These are phyloP conservation scores for Macadamia integrifolia DNA, from an alignment of 164 flowering plant species.

Conservation along the genomic window DNA sequence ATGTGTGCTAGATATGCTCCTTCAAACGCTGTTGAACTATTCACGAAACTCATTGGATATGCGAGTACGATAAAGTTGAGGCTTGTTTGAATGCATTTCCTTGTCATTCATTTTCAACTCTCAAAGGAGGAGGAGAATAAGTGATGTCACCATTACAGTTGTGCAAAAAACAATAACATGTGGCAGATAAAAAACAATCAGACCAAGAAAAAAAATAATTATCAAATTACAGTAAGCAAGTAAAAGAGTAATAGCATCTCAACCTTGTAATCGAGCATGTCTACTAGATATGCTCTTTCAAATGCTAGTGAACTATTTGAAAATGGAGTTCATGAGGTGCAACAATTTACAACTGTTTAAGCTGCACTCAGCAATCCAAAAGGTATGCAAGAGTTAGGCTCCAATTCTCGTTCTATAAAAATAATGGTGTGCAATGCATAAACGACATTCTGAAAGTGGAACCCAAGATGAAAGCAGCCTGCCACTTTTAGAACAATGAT, in stretches of 20 bases:
- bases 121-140: slow-evolving; percentile 22
- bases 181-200: slow-evolving; percentile 8
- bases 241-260: neutral
- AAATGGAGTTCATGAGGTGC: slow-evolving; percentile 78
- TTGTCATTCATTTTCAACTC: slow-evolving; percentile 81
- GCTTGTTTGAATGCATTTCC: slow-evolving; percentile 86
- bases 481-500: no score
- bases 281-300: slow-evolving; percentile 60
- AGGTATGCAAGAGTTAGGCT: no score
- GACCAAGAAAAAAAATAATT: neutral
- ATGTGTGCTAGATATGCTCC: slow-evolving; percentile 50
- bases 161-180: slow-evolving; percentile 91
- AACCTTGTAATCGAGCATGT: slow-evolving; percentile 72
- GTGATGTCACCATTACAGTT: slow-evolving; percentile 78
- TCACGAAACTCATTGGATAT: slow-evolving; percentile 69
- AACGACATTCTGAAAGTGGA: no score
- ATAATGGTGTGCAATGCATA: no score
- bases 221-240: neutral
- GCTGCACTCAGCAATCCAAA: slow-evolving; percentile 39
- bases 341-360: slow-evolving; percentile 67
- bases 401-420: no score
- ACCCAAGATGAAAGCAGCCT: no score
- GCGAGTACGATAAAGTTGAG: slow-evolving; percentile 67
- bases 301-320: slow-evolving; percentile 54
- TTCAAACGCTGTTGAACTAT: slow-evolving; percentile 60